phyloP scores from a whole-genome alignment of 495 filamentous ascomycete species.

The Copromyces sp. region DNA sequence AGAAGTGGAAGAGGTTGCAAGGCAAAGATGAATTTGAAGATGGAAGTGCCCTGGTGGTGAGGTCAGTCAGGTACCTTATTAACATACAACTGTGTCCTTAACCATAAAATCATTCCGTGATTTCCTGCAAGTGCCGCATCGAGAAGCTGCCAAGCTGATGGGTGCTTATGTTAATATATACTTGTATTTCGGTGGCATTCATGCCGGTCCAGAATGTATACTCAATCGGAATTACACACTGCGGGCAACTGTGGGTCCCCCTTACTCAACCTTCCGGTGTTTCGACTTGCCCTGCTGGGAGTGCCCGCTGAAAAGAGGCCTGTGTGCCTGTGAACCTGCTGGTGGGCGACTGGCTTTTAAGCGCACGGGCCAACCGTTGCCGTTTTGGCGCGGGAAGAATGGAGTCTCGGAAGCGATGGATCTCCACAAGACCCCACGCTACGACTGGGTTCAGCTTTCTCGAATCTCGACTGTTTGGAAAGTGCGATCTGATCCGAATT shows the following conservation, averaged over 20 bases:
- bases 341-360: background rate
- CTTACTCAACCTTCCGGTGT: background rate
- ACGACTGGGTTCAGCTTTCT: background rate
- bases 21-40: slow-evolving; percentile 7
- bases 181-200: background rate
- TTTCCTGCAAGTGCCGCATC: background rate
- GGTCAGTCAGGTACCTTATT: slow-evolving; percentile 2
- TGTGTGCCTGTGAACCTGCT: background rate
- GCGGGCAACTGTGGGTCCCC: background rate
- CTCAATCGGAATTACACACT: background rate
- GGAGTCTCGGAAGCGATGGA: background rate
- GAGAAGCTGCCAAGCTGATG: background rate
- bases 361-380: background rate
- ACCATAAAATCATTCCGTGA: slow-evolving; percentile 5
- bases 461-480: background rate
- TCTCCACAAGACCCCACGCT: background rate
- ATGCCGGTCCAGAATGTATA: background rate
- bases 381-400: background rate
- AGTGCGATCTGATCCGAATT: background rate
- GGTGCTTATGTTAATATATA: background rate
- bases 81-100: slow-evolving; percentile 27
- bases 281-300: background rate
- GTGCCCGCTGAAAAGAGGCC: background rate
- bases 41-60: slow-evolving; percentile 11
- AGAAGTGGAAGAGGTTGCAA: background rate